Conservation (phyloP, 2,329 filamentous ascomycete genomes). For the Emmonsia crescens region DNA sequence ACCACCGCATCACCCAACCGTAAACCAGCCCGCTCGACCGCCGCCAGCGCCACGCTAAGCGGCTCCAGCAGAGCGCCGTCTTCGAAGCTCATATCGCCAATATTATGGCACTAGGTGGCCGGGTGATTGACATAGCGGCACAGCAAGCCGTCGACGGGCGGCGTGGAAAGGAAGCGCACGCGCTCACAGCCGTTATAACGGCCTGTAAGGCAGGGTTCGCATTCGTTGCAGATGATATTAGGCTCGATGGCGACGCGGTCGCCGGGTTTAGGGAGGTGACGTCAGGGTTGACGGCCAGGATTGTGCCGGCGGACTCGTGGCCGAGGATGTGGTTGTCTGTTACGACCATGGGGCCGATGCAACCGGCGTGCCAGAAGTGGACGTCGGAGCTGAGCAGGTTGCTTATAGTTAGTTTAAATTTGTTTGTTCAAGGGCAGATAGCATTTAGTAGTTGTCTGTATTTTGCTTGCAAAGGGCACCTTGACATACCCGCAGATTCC, state of each 20-base stretch:
- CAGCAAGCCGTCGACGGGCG: conserved; percentile 75
- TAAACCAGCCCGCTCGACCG: conserved; percentile 71
- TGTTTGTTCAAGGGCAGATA: too few relatives aligned
- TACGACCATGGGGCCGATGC: conserved; percentile 94
- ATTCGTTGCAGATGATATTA: conserved; percentile 82
- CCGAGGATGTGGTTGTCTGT: conserved; percentile 80
- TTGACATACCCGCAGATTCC: conserved; percentile 80
- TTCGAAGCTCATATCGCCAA: conserved; percentile 83
- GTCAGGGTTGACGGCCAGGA: conserved; percentile 63
- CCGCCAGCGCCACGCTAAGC: conserved; percentile 76
- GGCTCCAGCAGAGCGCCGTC: conserved; percentile 86
- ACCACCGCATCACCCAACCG: conserved; percentile 76
- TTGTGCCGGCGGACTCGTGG: conserved; percentile 73
- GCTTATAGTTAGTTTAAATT: background rate
- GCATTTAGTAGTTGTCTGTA: too few relatives aligned
- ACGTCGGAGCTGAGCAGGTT: conserved; percentile 61
- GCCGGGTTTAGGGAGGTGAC: conserved; percentile 66
- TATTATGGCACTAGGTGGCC: conserved; percentile 91
- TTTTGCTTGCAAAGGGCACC: background rate
- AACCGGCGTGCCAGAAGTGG: conserved; percentile 93
- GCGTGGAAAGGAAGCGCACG: conserved; percentile 81
- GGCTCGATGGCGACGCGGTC: conserved; percentile 92
- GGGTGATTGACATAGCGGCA: conserved; percentile 92
- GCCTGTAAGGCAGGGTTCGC: conserved; percentile 82
- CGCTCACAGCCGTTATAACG: conserved; percentile 90